phyloP scores from a whole-genome alignment of 169 alveolate species.

The Babesia caballi region DNA sequence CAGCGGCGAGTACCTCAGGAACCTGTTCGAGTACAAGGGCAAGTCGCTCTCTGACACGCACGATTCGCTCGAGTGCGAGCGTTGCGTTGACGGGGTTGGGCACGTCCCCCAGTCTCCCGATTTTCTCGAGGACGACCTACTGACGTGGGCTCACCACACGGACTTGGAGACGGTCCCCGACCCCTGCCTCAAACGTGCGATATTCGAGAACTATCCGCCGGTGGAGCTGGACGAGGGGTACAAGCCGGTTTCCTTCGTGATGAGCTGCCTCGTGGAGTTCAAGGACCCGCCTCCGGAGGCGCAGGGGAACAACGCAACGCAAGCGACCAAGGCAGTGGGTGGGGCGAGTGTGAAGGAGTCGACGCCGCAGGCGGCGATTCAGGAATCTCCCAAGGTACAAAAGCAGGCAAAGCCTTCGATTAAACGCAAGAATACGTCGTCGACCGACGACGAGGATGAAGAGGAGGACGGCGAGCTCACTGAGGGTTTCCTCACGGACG shows the following conservation, averaged over 20 bases:
- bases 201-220: slow-evolving; percentile 57
- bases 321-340: not conserved
- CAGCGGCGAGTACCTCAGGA: slow-evolving; percentile 78
- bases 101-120: slow-evolving; percentile 42
- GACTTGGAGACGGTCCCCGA: slow-evolving; percentile 73
- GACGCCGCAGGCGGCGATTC: too few relatives aligned
- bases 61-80: slow-evolving; percentile 74
- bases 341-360: too few relatives aligned
- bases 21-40: slow-evolving; percentile 73
- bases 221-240: slow-evolving; percentile 15
- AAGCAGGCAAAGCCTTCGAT: too few relatives aligned
- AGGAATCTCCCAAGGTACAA: too few relatives aligned
- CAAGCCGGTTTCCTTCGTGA: slow-evolving; percentile 67
- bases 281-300: slow-evolving; percentile 10
- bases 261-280: slow-evolving; percentile 73
- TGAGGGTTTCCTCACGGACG: not conserved
- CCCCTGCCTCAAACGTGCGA: slow-evolving; percentile 56
- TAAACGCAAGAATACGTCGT: not conserved
- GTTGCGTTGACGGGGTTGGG: slow-evolving; percentile 59
- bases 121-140: slow-evolving; percentile 65
- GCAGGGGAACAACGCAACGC: not conserved
- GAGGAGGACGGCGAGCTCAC: not conserved
- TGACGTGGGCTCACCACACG: slow-evolving; percentile 78
- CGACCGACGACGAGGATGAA: not conserved
- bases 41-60: slow-evolving; percentile 79